These are phyloP conservation scores for Eimeria zaria DNA, from an alignment of 169 alveolate species.

Conservation along the genomic window DNA sequence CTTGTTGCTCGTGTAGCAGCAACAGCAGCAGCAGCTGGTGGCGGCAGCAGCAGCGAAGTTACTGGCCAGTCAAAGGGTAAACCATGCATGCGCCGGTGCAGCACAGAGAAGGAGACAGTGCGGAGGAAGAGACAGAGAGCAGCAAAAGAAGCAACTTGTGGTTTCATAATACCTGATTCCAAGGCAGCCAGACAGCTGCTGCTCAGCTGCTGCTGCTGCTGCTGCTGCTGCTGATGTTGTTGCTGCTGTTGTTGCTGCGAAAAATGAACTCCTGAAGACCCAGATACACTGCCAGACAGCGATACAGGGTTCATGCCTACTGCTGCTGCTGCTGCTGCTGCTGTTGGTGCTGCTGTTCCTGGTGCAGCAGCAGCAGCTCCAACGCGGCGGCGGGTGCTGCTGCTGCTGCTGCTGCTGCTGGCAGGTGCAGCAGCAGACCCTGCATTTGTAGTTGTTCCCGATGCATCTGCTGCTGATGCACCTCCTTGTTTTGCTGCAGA, in stretches of 20 bases:
- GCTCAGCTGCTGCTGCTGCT: conserved; percentile 68
- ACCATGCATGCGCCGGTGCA: not conserved
- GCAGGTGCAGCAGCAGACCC: not conserved
- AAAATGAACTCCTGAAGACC: not conserved
- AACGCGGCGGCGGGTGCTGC: conserved; percentile 15
- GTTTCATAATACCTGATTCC: conserved; percentile 11
- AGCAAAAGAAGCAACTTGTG: not conserved
- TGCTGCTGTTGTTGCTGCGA: too few species aligned
- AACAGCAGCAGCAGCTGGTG: conserved; percentile 2
- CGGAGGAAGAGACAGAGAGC: not conserved
- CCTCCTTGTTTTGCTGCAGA: not conserved
- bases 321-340: conserved; percentile 54
- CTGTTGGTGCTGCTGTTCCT: too few species aligned
- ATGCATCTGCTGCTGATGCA: not conserved
- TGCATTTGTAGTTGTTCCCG: not conserved
- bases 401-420: conserved; percentile 25
- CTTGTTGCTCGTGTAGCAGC: not conserved
- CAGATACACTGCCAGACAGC: not conserved
- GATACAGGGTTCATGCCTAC: not conserved
- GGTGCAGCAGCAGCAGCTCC: too few species aligned
- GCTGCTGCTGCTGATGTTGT: conserved; percentile 25
- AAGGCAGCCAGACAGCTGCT: conserved; percentile 62
- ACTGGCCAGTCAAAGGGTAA: conserved; percentile 21
- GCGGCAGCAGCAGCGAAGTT: conserved; percentile 9
- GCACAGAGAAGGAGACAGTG: not conserved